Percentiles rank a stretch among this genome's conserved stretches.
These are phyloP conservation scores for Nyssa sinensis DNA, from an alignment of 148 eudicot genomes.

Conservation along the genomic window DNA sequence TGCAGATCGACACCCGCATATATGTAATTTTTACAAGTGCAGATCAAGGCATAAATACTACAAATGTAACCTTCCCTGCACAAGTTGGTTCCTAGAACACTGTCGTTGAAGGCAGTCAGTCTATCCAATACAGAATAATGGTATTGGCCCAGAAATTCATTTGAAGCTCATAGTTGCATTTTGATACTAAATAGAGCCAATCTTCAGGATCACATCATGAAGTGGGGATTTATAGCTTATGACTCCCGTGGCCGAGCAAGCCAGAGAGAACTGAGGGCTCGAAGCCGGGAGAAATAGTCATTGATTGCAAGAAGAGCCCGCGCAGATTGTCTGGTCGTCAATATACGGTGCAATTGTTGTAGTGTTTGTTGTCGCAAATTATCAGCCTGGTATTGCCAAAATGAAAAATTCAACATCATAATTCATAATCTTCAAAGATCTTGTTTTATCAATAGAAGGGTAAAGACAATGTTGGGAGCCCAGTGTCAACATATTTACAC, in stretches of 20 bases:
- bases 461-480: background rate
- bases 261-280: constrained; percentile 96
- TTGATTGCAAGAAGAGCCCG: constrained; percentile 80
- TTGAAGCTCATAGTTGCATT: background rate
- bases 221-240: constrained; percentile 1
- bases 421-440: background rate
- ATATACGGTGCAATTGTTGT: constrained; percentile 82
- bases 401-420: background rate
- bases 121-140: background rate
- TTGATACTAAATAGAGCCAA: background rate
- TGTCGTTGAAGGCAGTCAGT: background rate
- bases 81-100: background rate
- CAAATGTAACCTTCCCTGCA: background rate
- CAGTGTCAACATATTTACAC: background rate
- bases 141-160: constrained; percentile 6
- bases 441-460: background rate
- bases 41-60: constrained; percentile 5
- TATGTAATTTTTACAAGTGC: constrained; percentile 12
- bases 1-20: constrained; percentile 6
- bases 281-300: constrained; percentile 82
- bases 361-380: constrained; percentile 81
- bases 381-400: constrained; percentile 60
- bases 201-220: background rate
- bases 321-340: constrained; percentile 90
- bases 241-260: constrained; percentile 84